A percentile compares a stretch with the other conserved stretches of the same genome.
phyloP scores from a whole-genome alignment of 495 filamentous ascomycete genomes.

The Penicillium robsamsonii region DNA sequence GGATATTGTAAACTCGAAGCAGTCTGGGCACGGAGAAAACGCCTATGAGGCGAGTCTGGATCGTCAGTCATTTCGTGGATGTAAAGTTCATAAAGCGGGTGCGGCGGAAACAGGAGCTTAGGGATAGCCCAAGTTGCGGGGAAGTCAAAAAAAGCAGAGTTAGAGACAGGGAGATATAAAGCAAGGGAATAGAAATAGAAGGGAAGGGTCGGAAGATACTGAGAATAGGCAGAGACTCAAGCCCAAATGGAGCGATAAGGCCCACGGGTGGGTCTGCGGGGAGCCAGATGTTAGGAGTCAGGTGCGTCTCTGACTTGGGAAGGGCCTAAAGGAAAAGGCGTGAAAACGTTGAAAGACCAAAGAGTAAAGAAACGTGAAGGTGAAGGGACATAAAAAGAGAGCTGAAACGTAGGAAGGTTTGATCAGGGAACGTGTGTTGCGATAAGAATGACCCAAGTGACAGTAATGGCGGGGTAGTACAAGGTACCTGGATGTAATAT shows the following conservation, averaged over 20 bases:
- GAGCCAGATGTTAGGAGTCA: constrained; percentile 6
- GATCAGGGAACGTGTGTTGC: not conserved
- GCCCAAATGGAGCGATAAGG: constrained; percentile 14
- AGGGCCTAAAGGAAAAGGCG: not conserved
- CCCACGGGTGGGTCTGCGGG: constrained; percentile 13
- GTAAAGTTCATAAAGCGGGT: constrained; percentile 13
- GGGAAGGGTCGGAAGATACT: constrained; percentile 11
- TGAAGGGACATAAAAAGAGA: not conserved
- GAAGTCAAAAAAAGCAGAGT: constrained; percentile 8
- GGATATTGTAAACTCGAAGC: constrained; percentile 44
- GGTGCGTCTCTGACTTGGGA: constrained; percentile 4
- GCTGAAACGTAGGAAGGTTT: not conserved
- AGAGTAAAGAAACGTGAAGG: not conserved
- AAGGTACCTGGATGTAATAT: constrained; percentile 1
- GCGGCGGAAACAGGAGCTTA: constrained; percentile 6
- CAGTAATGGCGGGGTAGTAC: constrained; percentile 14
- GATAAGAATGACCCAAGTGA: constrained; percentile 15
- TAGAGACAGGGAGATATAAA: constrained; percentile 2
- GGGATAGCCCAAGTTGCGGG: not conserved
- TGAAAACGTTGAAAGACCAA: not conserved
- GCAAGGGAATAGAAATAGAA: not conserved
- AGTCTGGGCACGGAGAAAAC: constrained; percentile 26
- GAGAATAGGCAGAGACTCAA: constrained; percentile 5
- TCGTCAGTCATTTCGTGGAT: constrained; percentile 41
- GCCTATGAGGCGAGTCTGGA: constrained; percentile 37